Base-by-base conservation (phyloP, 345 rosid species). In the Populus tremula region DNA sequence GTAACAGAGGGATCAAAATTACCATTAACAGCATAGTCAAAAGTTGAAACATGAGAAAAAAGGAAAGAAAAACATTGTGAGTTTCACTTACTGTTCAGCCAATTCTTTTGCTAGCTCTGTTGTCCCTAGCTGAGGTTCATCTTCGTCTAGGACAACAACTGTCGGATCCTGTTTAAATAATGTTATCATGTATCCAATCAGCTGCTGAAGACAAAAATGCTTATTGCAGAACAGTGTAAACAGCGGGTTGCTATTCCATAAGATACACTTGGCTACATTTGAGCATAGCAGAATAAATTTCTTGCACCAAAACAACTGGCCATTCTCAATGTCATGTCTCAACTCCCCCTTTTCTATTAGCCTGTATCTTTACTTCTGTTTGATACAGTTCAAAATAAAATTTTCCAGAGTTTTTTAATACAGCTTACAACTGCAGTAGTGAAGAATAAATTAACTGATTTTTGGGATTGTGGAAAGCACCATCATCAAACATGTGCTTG, bases 71-170 rank as follows among this genome's bases (percentile, higher is more conserved):
- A 69, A 39, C 33, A 75, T 43, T 54, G 12, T 23, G 63, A 21
- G 47, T 75, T 54, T 35, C 11, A 67, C 75, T 75, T 87, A 90
- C 97, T 93, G 78, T 72, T 88, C 86, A 76, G 90, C 86, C 71
- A 88, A 79, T 81, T 82, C 78, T 45, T 77, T 72, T 11, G 36
- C 78, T 78, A 67, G 78, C 76, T 86, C 89, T 64, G 39, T 76
- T 73, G 67, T 76, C 53, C 79, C 83, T 23, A 74, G 73, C 71
- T 81, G 90, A 75, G 85, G 80, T 49, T 90, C 91, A 77, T 94
- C 97, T 78, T 92, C 97, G 25, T 91, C 94, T 45, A 73, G 21
- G 77, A 89, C 85, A 77, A 90, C 90, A 74, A 94, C 87, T n/a
- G 87, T 83, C 74, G 73, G 81, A 29, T 69, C 88, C 94, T 85